phyloP scores from a whole-genome alignment of 1,139 yeast genomes.

The Ogataea hybrid region DNA sequence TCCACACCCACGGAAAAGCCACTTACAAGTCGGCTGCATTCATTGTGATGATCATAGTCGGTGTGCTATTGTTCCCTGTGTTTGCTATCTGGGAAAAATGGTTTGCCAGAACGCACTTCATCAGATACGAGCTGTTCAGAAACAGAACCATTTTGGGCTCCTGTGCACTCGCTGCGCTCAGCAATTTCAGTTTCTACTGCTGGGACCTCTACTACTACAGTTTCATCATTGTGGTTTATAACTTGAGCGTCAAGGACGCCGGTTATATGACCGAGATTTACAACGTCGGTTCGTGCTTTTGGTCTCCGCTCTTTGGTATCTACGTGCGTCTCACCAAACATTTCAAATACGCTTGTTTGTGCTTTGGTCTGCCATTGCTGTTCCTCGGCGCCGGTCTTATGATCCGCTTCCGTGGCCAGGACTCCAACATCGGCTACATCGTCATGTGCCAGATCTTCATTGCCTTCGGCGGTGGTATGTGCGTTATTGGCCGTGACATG shows the following conservation, averaged over 20 bases:
- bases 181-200: conserved; percentile 30
- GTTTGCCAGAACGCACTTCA: no score
- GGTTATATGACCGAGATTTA: conserved; percentile 33
- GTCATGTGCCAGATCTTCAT: conserved; percentile 36
- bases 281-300: conserved; percentile 32
- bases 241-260: conserved; percentile 25
- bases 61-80: no score
- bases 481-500: conserved; percentile 30
- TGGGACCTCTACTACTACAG: conserved; percentile 32
- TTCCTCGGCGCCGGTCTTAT: conserved; percentile 32
- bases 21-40: no score
- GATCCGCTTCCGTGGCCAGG: conserved; percentile 33
- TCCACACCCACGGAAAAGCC: no score
- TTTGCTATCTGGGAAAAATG: no score
- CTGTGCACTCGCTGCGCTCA: conserved; percentile 25
- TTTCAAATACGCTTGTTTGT: conserved; percentile 31
- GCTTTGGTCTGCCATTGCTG: conserved; percentile 32
- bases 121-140: no score
- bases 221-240: conserved; percentile 31
- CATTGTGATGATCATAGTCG: no score
- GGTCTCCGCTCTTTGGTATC: conserved; percentile 30
- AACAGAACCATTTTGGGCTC: conserved; percentile 35
- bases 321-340: conserved; percentile 29
- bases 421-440: conserved; percentile 27
- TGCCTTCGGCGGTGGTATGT: conserved; percentile 32